Conservation (phyloP, 257 asterid genomes). For the Lavandula angustifolia region DNA sequence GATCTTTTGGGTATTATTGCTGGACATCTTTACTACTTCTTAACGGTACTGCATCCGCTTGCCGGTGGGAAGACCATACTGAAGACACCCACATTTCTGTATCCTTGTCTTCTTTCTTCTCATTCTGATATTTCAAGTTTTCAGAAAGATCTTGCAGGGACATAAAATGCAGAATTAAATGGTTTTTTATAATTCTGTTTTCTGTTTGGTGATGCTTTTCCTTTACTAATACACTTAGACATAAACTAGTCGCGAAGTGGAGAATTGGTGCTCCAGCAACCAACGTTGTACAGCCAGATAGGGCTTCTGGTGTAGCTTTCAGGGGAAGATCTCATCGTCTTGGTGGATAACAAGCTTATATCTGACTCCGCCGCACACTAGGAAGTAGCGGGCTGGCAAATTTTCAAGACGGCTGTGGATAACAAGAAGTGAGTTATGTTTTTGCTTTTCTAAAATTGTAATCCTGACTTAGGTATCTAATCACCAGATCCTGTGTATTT, state of each 20-base stretch:
- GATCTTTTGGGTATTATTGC: conserved; percentile 85
- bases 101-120: conserved; percentile 58
- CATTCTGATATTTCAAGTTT: not conserved
- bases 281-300: conserved; percentile 47
- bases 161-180: conserved; percentile 17
- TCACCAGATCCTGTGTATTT: conserved; percentile 17
- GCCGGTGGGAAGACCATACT: conserved; percentile 77
- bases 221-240: conserved; percentile 54
- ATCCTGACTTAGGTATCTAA: not conserved
- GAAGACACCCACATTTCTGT: conserved; percentile 78
- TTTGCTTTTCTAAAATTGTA: not conserved
- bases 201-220: conserved; percentile 35
- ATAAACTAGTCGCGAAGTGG: conserved; percentile 60
- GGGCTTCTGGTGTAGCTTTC: conserved; percentile 58
- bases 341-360: conserved; percentile 45
- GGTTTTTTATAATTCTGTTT: not conserved
- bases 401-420: conserved; percentile 6
- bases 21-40: conserved; percentile 90
- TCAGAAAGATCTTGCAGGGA: conserved; percentile 13
- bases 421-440: not conserved
- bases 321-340: conserved; percentile 86
- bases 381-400: too few species aligned
- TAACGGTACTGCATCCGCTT: conserved; percentile 89
- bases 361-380: not conserved
- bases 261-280: conserved; percentile 63